Conservation (phyloP, 345 rosid species). For the Brassica incana region DNA sequence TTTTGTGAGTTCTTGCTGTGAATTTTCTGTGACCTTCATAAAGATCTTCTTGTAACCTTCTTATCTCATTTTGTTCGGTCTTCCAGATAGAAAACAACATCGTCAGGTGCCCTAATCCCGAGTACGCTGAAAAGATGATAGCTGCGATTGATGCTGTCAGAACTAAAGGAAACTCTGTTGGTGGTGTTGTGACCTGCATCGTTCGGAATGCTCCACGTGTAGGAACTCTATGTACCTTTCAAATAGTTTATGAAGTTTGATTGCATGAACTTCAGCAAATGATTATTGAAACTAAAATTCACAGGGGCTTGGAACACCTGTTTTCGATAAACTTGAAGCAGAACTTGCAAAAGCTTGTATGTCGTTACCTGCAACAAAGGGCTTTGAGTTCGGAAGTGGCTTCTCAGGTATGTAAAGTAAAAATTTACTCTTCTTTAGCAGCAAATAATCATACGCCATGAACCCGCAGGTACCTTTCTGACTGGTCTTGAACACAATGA, state of each 20-base stretch:
- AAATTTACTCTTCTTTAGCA: conserved; percentile 3
- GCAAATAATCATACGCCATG: not conserved
- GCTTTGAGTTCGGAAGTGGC: conserved; percentile 98
- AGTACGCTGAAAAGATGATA: conserved; percentile 95
- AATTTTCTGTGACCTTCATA: not conserved
- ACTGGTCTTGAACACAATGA: conserved; percentile 97
- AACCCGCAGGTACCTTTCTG: conserved; percentile 66
- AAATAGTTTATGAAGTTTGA: not conserved
- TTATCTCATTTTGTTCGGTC: conserved; percentile 6
- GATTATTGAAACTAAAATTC: conserved; percentile 31
- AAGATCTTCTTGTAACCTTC: not conserved
- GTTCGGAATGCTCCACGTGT: conserved; percentile 90
- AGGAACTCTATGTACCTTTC: conserved; percentile 28
- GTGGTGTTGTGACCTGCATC: conserved; percentile 95
- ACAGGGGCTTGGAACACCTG: conserved; percentile 99
- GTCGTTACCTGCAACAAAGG: conserved; percentile 97
- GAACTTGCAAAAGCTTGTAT: conserved; percentile 91
- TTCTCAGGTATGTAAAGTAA: conserved; percentile 66
- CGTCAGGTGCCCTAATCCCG: conserved; percentile 94
- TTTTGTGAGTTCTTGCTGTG: too few species aligned
- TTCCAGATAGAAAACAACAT: conserved; percentile 92
- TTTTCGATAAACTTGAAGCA: conserved; percentile 95
- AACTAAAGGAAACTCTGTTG: conserved; percentile 83
- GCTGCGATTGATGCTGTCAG: conserved; percentile 88
- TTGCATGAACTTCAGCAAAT: not conserved